Base-by-base conservation (phyloP, 352 stramenopile species). In the Phytophthora lateralis region DNA sequence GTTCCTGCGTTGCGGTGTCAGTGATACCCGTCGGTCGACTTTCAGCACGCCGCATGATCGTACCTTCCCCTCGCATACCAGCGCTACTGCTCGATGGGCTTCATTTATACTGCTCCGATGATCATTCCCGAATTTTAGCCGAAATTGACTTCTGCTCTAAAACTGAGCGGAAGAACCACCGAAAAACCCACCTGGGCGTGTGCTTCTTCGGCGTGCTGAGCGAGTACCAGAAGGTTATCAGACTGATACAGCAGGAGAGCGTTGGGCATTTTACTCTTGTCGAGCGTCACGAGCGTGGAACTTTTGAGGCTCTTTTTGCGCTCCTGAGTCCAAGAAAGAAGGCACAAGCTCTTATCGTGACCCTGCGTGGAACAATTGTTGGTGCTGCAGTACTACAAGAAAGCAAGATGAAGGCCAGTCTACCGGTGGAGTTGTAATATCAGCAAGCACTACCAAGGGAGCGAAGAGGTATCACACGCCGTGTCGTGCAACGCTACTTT, bases 41-140 rank as follows among this genome's bases (percentile, higher is more conserved):
- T 43, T 88, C 69, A 32, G 65, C 80, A 32, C 60, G 48, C 1
- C 41, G 55, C 17, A 27, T 69, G 1, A 78, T 85, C n/a, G 55
- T 90, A 15, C 35, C 59, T 11, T 65, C 73, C 0, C 27, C 66
- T 17, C 32, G 46, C 1, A 55, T 90, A 8, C 71, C 81, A 4
- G 32, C 26, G 0, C 54, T 91, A 9, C 55, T 93, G 15, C 76
- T 93, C 27, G 80, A 91, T 53, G 76, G 84, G 5, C 47, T 93
- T 10, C 80, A 82, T 55, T 45, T 93, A 3, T 91, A 77, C 50
- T 66, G 69, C 66, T 18, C 24, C 45, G 29, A 59, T 63, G 43
- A 9, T 20, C 6, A 15, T 35, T 4, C 20, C 55, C 2, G 44
- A 66, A n/a, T 66, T 58, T n/a, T 59, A 60, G 10, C 47, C 47